Evolutionary conservation across 208 protist genomes (phyloP).

Genomic region (Trypanosoma cruzi): DNA sequence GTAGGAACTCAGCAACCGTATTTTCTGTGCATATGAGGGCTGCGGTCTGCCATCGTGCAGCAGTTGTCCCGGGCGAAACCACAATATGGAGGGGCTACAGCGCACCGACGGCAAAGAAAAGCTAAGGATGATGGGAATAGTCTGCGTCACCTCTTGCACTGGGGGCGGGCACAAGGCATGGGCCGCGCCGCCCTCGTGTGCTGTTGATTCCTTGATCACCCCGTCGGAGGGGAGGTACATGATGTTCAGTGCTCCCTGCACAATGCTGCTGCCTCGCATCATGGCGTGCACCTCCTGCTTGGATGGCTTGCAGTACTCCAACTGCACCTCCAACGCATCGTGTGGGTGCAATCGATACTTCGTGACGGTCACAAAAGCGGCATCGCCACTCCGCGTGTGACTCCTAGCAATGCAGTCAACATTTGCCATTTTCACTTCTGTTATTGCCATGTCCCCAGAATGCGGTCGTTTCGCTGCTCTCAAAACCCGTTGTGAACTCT

Average conservation of each 20-base stretch:
- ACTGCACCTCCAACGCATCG: constrained; percentile 57
- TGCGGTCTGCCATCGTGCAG: constrained; percentile 80
- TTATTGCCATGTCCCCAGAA: neutral
- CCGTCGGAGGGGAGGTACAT: constrained; percentile 17
- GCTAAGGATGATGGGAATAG: constrained; percentile 47
- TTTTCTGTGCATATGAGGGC: constrained; percentile 53
- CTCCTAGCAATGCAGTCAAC: neutral
- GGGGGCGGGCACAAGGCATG: constrained; percentile 11
- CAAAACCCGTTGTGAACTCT: constrained; percentile 29
- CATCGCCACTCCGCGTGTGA: neutral
- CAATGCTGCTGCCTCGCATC: neutral
- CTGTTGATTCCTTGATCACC: neutral
- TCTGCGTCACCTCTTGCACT: constrained; percentile 38
- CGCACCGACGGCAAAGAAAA: constrained; percentile 47
- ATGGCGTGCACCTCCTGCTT: constrained; percentile 13
- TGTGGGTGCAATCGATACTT: constrained; percentile 58
- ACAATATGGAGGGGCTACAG: constrained; percentile 51
- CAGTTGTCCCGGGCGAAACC: constrained; percentile 79
- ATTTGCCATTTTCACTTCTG: constrained; percentile 3
- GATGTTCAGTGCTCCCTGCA: constrained; percentile 31
- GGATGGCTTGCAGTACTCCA: constrained; percentile 19
- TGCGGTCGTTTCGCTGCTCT: constrained; percentile 2
- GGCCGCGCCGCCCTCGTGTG: neutral
- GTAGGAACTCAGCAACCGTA: constrained; percentile 62
- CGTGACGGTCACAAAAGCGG: constrained; percentile 18